Evolutionary conservation across 1,139 yeast species (phyloP).

Genomic region (Pneumocystis jirovecii): DNA sequence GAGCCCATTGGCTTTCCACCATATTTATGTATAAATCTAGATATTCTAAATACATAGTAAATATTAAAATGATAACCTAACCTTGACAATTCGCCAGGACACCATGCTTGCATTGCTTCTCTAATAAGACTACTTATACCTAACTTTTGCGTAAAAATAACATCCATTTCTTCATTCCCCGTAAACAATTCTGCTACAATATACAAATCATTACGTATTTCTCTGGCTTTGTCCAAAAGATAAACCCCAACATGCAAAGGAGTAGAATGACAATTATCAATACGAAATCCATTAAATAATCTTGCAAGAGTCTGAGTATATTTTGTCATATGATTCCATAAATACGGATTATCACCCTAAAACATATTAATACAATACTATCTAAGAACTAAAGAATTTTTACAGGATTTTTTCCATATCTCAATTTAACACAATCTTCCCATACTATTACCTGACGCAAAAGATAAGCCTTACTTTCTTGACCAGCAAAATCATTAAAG

Average conservation of each 20-base stretch:
- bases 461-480: conserved; percentile 60
- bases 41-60: background rate
- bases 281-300: conserved; percentile 73
- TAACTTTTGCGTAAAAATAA: conserved; percentile 72
- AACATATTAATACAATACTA: background rate
- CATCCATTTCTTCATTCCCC: conserved; percentile 84
- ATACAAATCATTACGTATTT: conserved; percentile 67
- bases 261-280: conserved; percentile 92
- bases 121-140: conserved; percentile 80
- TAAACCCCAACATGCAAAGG: conserved; percentile 89
- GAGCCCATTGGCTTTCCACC: conserved; percentile 96
- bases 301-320: conserved; percentile 65
- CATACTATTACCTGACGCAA: conserved; percentile 89
- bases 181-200: conserved; percentile 90
- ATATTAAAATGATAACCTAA: background rate
- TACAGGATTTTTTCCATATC: conserved; percentile 61
- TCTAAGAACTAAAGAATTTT: background rate
- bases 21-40: conserved; percentile 66
- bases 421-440: conserved; percentile 91
- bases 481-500: conserved; percentile 79
- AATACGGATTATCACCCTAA: conserved; percentile 54
- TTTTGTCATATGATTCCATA: conserved; percentile 78
- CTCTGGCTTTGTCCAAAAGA: conserved; percentile 75
- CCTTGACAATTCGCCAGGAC: conserved; percentile 62
- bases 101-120: conserved; percentile 96